Evolutionary conservation across 108 stramenopile species (phyloP), one percentile per base, ranked within the genome.

Genomic region (Licmophora abbreviata): DNA sequence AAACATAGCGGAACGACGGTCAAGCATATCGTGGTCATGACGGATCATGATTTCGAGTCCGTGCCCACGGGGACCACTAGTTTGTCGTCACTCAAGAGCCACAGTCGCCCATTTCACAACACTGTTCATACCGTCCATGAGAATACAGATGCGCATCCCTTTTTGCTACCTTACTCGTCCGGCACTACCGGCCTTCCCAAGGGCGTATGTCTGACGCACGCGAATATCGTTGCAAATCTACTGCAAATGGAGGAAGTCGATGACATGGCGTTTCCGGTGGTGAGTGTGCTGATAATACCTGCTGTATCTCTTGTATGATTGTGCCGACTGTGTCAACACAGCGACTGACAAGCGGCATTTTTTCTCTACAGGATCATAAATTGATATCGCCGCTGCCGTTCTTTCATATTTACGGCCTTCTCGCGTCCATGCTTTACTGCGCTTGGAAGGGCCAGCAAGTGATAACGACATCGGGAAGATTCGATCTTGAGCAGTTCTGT

Each of bases 121-220:
- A 82, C 66, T 27, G 37, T 59, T 7, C 30, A 73, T 18, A 68
- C 67, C 21, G 48, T 68, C 11, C 77, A 83, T 48, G 41, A 56
- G 22, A 43, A 81, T 24, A 64, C 64, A 11, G 36, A 63, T 4
- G 47, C 41, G 4, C 84, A 88, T 52, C 78, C 83, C 3, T 85
- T 60, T 51, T 32, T 89, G 5, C 60, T 97, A 10, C 95, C 94
- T 14, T 97, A 88, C 59, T 91, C 88, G 6, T 83, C 79, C 34
- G 96, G 96, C 4, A 97, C 96, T 1, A 97, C 96, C n/a, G 96
- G 96, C 32, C 41, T 83, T 21, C 88, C 94, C 9, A 97, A 97
- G 56, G 96, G 94, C 23, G 93, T 93, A n/a, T 70, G 84, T 51
- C 56, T 96, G 44, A 78, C 76, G 20, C 93, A 95, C 73, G 43